These are phyloP conservation scores for Alternaria hordeiaustralica DNA, from an alignment of 2,329 filamentous ascomycete genomes.

Conservation along the genomic window DNA sequence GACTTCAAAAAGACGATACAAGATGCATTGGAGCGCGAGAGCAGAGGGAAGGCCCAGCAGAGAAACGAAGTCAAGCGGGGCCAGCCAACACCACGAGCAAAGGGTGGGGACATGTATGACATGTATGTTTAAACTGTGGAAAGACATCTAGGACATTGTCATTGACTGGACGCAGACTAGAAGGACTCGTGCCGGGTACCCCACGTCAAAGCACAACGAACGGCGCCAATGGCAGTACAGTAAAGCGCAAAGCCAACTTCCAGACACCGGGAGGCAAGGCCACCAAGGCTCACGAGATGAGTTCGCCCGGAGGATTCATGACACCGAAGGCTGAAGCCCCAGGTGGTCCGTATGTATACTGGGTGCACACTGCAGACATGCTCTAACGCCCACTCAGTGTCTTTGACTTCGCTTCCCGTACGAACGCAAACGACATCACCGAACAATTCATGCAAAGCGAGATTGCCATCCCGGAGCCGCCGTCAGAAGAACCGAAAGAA, in stretches of 20 bases:
- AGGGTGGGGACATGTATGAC: conserved; percentile 74
- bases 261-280: conserved; percentile 58
- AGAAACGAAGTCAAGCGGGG: conserved; percentile 67
- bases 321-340: conserved; percentile 45
- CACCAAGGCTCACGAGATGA: conserved; percentile 50
- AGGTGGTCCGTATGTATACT: conserved; percentile 48
- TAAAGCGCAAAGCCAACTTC: conserved; percentile 62
- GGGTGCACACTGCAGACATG: not conserved
- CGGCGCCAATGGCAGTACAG: conserved; percentile 54
- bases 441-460: conserved; percentile 80
- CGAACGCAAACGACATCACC: conserved; percentile 79
- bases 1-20: conserved; percentile 87
- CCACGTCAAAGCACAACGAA: conserved; percentile 49
- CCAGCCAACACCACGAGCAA: conserved; percentile 64
- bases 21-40: conserved; percentile 80
- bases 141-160: not conserved
- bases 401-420: conserved; percentile 76
- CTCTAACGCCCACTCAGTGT: conserved; percentile 48
- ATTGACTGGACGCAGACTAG: conserved; percentile 48
- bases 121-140: conserved; percentile 62
- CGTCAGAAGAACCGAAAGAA: conserved; percentile 74
- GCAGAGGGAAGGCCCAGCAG: conserved; percentile 69
- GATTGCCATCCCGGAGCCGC: conserved; percentile 70
- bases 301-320: conserved; percentile 56
- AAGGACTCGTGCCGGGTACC: conserved; percentile 55